Conservation (phyloP, 768 basidiomycete species). For the Lentinus brumalis region DNA sequence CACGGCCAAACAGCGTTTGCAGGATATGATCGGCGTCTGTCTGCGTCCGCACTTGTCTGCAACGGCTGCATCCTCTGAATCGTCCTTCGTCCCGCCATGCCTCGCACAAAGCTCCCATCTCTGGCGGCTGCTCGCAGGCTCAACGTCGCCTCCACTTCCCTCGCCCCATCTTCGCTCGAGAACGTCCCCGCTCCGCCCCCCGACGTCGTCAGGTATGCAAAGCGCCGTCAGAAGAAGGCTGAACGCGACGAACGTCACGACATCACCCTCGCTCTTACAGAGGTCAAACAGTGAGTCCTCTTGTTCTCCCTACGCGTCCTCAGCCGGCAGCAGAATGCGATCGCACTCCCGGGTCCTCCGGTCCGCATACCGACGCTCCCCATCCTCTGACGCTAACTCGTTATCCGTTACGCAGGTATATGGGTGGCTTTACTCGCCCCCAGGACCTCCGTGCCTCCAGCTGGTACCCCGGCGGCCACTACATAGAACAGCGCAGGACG, state of each 20-base stretch:
- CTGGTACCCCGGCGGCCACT: conserved; percentile 39
- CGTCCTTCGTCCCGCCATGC: conserved; percentile 3
- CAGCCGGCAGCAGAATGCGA: background rate
- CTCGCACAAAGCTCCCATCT: conserved; percentile 5
- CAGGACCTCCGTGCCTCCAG: conserved; percentile 37
- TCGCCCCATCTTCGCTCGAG: background rate
- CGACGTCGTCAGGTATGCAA: background rate
- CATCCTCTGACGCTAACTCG: background rate
- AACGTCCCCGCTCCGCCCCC: background rate
- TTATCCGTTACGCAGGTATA: conserved; percentile 31
- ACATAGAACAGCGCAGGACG: conserved; percentile 26
- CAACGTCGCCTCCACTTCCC: background rate
- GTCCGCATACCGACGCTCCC: background rate
- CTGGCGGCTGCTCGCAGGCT: background rate
- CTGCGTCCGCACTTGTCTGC: background rate
- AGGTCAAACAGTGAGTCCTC: conserved; percentile 38
- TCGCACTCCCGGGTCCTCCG: background rate
- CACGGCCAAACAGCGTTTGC: background rate
- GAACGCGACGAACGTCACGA: conserved; percentile 46
- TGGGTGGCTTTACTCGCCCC: conserved; percentile 43
- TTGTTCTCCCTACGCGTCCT: background rate
- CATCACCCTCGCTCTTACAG: conserved; percentile 38
- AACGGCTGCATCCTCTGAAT: too few relatives aligned
- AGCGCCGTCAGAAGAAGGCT: conserved; percentile 31
- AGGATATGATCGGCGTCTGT: conserved; percentile 9